Percentiles rank a stretch among this genome's conserved stretches.
Evolutionary conservation across 305 asterid species (phyloP).

Genomic region (Fraxinus angustifolia): DNA sequence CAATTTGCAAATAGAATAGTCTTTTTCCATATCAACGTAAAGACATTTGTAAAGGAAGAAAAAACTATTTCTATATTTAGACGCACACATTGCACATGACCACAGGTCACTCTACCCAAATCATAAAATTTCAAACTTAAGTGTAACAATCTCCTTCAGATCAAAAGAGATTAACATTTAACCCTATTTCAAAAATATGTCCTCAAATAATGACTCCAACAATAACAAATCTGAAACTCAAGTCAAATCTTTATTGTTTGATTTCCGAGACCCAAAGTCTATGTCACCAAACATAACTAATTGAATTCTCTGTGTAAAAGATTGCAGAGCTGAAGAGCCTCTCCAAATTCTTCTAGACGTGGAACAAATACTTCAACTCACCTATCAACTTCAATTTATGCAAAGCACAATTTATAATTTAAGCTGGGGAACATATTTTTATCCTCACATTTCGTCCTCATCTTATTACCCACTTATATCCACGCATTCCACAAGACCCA

Average conservation of each 20-base stretch:
- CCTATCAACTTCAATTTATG: conserved; percentile 3
- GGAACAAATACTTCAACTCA: neutral
- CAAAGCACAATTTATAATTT: neutral
- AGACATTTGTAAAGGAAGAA: neutral
- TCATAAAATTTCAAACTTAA: neutral
- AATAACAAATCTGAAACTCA: conserved; percentile 1
- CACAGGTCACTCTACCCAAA: neutral
- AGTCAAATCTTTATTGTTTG: neutral
- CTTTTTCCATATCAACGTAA: neutral
- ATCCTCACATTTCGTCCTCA: neutral
- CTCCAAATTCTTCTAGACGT: neutral
- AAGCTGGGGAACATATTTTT: neutral
- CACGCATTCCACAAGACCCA: neutral
- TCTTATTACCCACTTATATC: neutral
- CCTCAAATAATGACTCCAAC: neutral
- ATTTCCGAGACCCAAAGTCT: neutral
- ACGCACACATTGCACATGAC: neutral
- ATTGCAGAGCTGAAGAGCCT: neutral
- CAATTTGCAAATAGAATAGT: neutral
- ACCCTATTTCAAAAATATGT: neutral
- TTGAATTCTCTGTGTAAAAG: neutral
- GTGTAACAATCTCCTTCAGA: neutral
- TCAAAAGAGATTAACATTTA: neutral
- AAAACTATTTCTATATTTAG: conserved; percentile 1
- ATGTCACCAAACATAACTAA: neutral